Evolutionary conservation across 2,329 filamentous ascomycete species (phyloP).

Genomic region (Gremmenia infestans): DNA sequence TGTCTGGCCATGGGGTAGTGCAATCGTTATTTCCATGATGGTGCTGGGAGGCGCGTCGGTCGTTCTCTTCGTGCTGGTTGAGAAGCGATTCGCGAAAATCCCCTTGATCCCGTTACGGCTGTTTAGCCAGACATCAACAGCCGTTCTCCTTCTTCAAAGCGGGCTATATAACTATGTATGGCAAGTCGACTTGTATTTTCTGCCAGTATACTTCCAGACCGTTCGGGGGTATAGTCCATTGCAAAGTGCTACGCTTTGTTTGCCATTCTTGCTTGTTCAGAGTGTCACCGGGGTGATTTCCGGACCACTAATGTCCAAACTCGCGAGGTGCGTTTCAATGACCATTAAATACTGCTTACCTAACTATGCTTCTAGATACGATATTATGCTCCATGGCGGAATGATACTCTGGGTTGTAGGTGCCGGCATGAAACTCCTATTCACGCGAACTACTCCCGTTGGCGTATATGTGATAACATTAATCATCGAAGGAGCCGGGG

Average conservation of each 20-base stretch:
- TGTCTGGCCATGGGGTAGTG: constrained; percentile 31
- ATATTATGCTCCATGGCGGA: constrained; percentile 19
- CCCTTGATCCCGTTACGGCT: constrained; percentile 70
- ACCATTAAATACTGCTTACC: background rate
- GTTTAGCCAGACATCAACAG: constrained; percentile 43
- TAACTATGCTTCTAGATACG: constrained; percentile 11
- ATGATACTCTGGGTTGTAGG: constrained; percentile 26
- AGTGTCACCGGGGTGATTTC: constrained; percentile 20
- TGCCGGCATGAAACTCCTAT: constrained; percentile 25
- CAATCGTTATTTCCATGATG: constrained; percentile 28
- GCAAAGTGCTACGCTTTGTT: constrained; percentile 23
- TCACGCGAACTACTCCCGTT: constrained; percentile 18
- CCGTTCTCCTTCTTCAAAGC: constrained; percentile 16
- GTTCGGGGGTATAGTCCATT: constrained; percentile 22
- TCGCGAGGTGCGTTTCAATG: constrained; percentile 1
- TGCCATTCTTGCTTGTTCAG: constrained; percentile 25
- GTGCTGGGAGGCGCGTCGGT: constrained; percentile 24
- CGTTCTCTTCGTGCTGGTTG: constrained; percentile 43
- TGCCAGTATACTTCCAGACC: constrained; percentile 27
- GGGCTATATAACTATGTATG: constrained; percentile 47
- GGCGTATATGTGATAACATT: constrained; percentile 20
- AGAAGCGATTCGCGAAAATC: constrained; percentile 47
- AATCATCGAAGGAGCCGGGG: constrained; percentile 26
- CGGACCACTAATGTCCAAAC: constrained; percentile 23
- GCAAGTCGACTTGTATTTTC: constrained; percentile 37